A percentile compares a stretch with the other conserved stretches of the same genome.
Conservation (phyloP, 2,329 filamentous ascomycete species). For the Beauveria brongniartii region DNA sequence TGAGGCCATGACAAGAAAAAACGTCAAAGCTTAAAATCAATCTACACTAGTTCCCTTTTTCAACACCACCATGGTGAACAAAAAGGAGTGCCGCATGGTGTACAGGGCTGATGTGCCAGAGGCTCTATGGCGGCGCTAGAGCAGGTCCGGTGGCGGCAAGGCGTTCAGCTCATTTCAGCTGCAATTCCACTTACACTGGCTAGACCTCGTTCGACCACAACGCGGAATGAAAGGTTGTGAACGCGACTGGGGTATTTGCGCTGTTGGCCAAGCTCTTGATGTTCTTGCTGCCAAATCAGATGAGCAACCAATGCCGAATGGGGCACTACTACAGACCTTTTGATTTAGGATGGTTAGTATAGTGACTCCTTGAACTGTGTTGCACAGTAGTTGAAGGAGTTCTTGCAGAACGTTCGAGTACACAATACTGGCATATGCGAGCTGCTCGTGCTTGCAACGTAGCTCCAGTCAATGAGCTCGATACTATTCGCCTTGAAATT, state of each 20-base stretch:
- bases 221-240: background rate
- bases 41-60: background rate
- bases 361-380: background rate
- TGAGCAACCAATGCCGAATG: background rate
- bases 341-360: background rate
- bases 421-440: no score
- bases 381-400: no score
- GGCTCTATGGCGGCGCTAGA: background rate
- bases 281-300: background rate
- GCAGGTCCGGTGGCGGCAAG: background rate
- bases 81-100: background rate
- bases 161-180: conserved; percentile 11
- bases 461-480: background rate
- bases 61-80: background rate
- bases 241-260: background rate
- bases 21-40: background rate
- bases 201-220: conserved; percentile 4
- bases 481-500: background rate
- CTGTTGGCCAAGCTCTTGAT: background rate
- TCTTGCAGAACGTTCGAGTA: no score
- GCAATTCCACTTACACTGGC: background rate
- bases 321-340: background rate
- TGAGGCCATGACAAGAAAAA: background rate
- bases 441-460: background rate
- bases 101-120: background rate